These are phyloP conservation scores for Euptelea pleiosperma DNA, from an alignment of 164 flowering plant species.

Conservation along the genomic window DNA sequence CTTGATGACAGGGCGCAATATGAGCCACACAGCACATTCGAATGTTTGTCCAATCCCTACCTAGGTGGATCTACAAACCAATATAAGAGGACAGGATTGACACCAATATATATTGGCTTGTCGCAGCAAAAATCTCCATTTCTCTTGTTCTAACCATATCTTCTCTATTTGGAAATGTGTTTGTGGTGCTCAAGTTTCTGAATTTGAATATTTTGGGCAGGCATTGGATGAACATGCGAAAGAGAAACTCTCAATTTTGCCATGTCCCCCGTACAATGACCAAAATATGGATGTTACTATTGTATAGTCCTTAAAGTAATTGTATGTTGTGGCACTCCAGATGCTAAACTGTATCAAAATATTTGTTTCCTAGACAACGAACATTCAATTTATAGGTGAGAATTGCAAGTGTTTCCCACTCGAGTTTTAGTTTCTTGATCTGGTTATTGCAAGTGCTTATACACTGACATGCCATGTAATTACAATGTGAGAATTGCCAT, in stretches of 20 bases:
- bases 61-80: no score
- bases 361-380: constrained; percentile 43
- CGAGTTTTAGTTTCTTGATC: neutral
- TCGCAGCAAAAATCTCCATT: constrained; percentile 64
- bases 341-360: constrained; percentile 3
- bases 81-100: constrained; percentile 79
- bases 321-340: neutral
- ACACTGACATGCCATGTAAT: constrained; percentile 4
- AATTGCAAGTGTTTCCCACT: no score
- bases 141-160: constrained; percentile 16
- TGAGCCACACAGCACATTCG: no score
- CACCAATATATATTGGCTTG: constrained; percentile 83
- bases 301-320: neutral
- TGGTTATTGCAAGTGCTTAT: neutral
- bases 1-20: no score
- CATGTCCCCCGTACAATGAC: constrained; percentile 78
- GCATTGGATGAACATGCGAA: constrained; percentile 75
- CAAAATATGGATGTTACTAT: neutral
- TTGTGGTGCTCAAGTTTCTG: neutral
- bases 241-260: constrained; percentile 77
- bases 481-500: constrained; percentile 90
- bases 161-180: constrained; percentile 2
- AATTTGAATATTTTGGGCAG: constrained; percentile 36
- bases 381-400: constrained; percentile 36
- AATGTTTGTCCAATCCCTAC: no score